Conservation (phyloP, 257 asterid species). For the Fraxinus quadrangulata region DNA sequence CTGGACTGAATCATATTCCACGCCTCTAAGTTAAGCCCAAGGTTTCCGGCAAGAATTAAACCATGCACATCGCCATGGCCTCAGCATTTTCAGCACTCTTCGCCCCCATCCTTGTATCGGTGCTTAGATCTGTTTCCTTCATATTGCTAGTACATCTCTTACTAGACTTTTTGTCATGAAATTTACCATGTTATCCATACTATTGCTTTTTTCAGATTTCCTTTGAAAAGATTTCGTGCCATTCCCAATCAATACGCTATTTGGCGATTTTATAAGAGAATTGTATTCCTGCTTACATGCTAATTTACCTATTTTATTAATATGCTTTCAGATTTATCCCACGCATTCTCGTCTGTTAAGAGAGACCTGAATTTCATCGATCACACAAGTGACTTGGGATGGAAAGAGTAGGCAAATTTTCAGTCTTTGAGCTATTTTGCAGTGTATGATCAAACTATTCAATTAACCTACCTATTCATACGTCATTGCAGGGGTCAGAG, state of each 20-base stretch:
- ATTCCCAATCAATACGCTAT: background rate
- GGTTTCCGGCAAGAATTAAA: background rate
- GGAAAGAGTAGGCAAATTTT: conserved; percentile 93
- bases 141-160: background rate
- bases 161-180: background rate
- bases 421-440: conserved; percentile 25
- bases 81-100: background rate
- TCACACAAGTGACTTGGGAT: conserved; percentile 94
- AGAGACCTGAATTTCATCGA: conserved; percentile 93
- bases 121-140: background rate
- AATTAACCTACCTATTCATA: conserved; percentile 26
- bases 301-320: conserved; percentile 12
- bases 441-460: background rate
- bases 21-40: background rate
- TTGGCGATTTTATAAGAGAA: background rate
- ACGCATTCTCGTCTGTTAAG: conserved; percentile 80
- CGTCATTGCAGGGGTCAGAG: conserved; percentile 71
- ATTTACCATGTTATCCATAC: conserved; percentile 1
- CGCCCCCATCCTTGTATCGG: background rate
- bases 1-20: background rate
- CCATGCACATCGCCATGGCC: background rate
- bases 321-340: conserved; percentile 81
- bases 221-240: background rate
- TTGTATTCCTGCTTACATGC: conserved; percentile 4
- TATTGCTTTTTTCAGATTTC: conserved; percentile 5